These are phyloP conservation scores for Phialemonium atrogriseum DNA, from an alignment of 2,329 filamentous ascomycete species.

Conservation along the genomic window DNA sequence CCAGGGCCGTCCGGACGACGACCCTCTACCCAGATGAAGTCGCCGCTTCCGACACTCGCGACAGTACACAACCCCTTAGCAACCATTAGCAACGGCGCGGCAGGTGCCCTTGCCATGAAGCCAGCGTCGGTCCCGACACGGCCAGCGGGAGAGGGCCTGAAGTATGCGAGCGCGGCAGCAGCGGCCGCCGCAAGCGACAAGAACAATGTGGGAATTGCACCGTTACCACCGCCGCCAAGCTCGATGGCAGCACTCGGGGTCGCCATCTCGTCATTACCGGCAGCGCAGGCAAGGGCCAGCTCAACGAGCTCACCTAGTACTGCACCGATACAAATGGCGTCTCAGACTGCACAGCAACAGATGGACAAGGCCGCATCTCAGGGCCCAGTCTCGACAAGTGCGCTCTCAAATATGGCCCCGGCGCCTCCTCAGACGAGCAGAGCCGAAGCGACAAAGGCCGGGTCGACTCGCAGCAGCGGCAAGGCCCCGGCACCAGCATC, in stretches of 20 bases:
- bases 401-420: constrained; percentile 14
- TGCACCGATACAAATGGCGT: constrained; percentile 36
- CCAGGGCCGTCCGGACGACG: constrained; percentile 51
- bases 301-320: constrained; percentile 46
- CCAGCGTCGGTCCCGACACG: constrained; percentile 79
- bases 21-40: constrained; percentile 87
- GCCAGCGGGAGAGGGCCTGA: constrained; percentile 80
- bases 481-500: constrained; percentile 29
- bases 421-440: constrained; percentile 16
- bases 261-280: constrained; percentile 39
- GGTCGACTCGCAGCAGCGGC: constrained; percentile 30
- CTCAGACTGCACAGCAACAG: constrained; percentile 23
- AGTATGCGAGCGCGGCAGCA: constrained; percentile 93
- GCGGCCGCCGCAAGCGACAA: constrained; percentile 82
- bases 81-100: constrained; percentile 47
- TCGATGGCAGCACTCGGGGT: constrained; percentile 27
- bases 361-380: constrained; percentile 23
- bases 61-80: constrained; percentile 72
- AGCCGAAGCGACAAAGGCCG: constrained; percentile 21
- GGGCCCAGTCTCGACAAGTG: constrained; percentile 17
- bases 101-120: constrained; percentile 67
- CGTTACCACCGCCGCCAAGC: constrained; percentile 85
- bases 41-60: constrained; percentile 83
- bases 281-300: constrained; percentile 45
- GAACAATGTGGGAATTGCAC: constrained; percentile 87